These are phyloP conservation scores for Colletotrichum salicis DNA, from an alignment of 2,329 filamentous ascomycete species.

Conservation along the genomic window DNA sequence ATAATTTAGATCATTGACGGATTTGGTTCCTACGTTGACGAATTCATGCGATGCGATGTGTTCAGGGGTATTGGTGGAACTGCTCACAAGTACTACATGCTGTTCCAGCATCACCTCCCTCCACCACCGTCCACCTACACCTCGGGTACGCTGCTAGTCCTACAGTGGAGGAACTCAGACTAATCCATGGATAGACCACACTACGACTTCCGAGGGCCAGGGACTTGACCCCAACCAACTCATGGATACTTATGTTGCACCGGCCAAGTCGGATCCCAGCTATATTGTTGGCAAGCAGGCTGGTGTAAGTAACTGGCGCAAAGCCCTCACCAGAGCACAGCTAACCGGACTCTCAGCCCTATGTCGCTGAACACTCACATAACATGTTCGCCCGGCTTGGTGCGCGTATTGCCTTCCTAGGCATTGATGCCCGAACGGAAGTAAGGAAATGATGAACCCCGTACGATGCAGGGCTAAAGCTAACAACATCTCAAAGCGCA, in stretches of 20 bases:
- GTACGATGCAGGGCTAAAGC: not conserved
- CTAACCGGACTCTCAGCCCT: conserved; percentile 73
- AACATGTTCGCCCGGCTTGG: conserved; percentile 89
- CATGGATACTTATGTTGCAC: conserved; percentile 77
- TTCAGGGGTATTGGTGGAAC: conserved; percentile 92
- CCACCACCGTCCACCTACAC: conserved; percentile 89
- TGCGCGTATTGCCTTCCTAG: conserved; percentile 83
- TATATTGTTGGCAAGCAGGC: conserved; percentile 83
- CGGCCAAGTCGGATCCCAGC: conserved; percentile 67
- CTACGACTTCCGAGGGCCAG: conserved; percentile 43
- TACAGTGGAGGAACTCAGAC: conserved; percentile 36
- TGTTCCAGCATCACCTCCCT: conserved; percentile 94
- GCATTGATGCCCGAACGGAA: conserved; percentile 93
- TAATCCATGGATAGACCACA: conserved; percentile 36
- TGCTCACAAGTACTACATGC: conserved; percentile 97
- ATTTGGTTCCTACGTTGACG: conserved; percentile 91
- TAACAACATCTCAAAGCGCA: conserved; percentile 63
- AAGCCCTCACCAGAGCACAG: conserved; percentile 52
- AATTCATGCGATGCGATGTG: conserved; percentile 92
- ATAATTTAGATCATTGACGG: conserved; percentile 81
- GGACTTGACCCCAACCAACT: conserved; percentile 77
- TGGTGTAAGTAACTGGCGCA: conserved; percentile 68
- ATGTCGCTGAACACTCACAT: conserved; percentile 87
- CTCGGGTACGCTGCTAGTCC: conserved; percentile 62
- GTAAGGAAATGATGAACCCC: conserved; percentile 47